Base-by-base conservation (phyloP, 495 filamentous ascomycete species). In the Trichoderma parareesei region DNA sequence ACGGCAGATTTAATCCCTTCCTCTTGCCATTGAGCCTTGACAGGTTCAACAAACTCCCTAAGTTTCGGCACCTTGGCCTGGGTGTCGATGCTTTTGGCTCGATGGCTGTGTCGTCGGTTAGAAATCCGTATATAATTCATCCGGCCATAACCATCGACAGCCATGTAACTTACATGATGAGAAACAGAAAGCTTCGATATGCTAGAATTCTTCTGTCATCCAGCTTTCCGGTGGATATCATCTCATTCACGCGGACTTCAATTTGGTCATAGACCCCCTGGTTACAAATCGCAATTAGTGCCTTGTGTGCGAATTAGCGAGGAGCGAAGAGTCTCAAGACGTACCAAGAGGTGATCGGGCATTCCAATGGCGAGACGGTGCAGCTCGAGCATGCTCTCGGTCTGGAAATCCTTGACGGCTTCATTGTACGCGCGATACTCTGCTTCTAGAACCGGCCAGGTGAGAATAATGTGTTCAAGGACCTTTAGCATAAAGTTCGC, bases 361-460 rank as follows among this genome's bases (percentile, higher is more conserved):
- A 97, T 97, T 64, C 89, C 91, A 68, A 90, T 86, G 4, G 94
- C 94, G 5, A 99, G 82, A 43, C 90, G 85, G 65, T 96, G 92
- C 63, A 98, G 81, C 73, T 98, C 92, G 65, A 90, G 84, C 74
- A 89, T 91, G 63, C 90, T 87, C 65, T 92, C 81, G 0, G 79
- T 83, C 71, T 96, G 91, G 3, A 98, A 81, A 62, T 93, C 90
- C 66, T 91, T 91, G 35, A 97, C 88, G n/a, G 94, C 91, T 66
- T 98, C 95, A 6, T 88, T 90, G 75, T 93, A 97, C 33, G 83
- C 77, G 35, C 82, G 81, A 68, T 86, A 85, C 37, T 85, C 82
- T 0, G 88, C 84, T 57, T 90, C 81, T 44, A 91, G 85, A 6
- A 82, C 80, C 35, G 90, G 86, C 68, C 87, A 84, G 38, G 89